Conservation (phyloP, 306 rosid species). For the Cucurbita maxima region DNA sequence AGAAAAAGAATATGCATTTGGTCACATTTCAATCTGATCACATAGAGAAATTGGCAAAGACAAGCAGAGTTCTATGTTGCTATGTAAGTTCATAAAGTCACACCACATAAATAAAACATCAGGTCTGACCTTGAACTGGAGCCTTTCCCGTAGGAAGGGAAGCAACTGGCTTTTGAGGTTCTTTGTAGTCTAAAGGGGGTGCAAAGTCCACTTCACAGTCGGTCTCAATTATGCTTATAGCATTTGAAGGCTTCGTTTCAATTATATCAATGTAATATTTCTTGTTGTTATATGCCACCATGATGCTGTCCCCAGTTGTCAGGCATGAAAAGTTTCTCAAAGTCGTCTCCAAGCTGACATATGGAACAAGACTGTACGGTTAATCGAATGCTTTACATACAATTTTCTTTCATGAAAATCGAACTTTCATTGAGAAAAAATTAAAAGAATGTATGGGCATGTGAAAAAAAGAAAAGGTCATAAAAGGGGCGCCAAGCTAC, state of each 20-base stretch:
- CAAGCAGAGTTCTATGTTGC: background rate
- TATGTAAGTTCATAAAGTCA: background rate
- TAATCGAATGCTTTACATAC: background rate
- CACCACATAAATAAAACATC: background rate
- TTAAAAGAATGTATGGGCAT: too few relatives aligned
- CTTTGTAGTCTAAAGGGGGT: slow-evolving; percentile 95
- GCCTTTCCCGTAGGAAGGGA: slow-evolving; percentile 42
- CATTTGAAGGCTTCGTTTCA: slow-evolving; percentile 77
- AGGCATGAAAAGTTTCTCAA: slow-evolving; percentile 90
- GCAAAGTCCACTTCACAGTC: slow-evolving; percentile 99
- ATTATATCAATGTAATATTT: slow-evolving; percentile 85
- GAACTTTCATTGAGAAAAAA: too few relatives aligned
- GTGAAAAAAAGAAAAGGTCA: too few relatives aligned
- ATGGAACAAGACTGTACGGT: background rate
- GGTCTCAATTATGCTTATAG: slow-evolving; percentile 88
- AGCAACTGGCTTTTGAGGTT: slow-evolving; percentile 60
- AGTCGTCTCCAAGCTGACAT: slow-evolving; percentile 47
- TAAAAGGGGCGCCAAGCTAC: too few relatives aligned
- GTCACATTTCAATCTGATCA: background rate
- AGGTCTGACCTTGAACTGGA: slow-evolving; percentile 34
- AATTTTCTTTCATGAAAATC: too few relatives aligned
- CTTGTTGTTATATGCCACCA: slow-evolving; percentile 97
- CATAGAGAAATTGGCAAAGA: background rate
- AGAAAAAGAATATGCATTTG: background rate
- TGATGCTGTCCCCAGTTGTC: slow-evolving; percentile 87